Base-by-base conservation (phyloP, 768 basidiomycete species). In the Lactarius sanguifluus region DNA sequence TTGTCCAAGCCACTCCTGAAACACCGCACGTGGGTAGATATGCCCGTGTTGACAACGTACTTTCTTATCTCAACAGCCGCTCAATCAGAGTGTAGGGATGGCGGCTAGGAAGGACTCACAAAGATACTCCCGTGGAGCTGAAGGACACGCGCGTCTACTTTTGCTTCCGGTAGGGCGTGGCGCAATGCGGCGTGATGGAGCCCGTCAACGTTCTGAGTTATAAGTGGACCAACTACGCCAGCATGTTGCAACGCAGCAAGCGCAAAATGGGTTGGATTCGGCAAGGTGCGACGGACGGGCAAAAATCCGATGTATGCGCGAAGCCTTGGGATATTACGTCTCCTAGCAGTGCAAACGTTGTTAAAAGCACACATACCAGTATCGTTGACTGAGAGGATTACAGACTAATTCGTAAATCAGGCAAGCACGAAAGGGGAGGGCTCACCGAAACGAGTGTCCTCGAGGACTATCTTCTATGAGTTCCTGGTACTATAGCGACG, bases 151-250 rank as follows among this genome's bases (percentile, higher is more conserved):
- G 75, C 61, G 69, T 77, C 58, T 75, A 77, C 73, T 25, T 70
- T 73, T n/a, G 72, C 73, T 61, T 74, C 77, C 67, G 73, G 77
- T 77, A 76, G 78, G 66, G 83, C 81, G 73, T 77, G 76, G 41
- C 76, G 64, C 23, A 91, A 76, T 9, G 93, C 91, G 77, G 92
- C 93, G 60, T 87, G 87, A 73, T 98, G 96, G 7, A 98, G 84
- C 2, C 94, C 95, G 72, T 98, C 96, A n/a, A 98, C 96, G 70
- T 92, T 92, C 81, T 89, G 90, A 0, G 96, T 98, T 68, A 98
- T 86, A 38, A 95, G 75, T 32, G 79, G 78, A 25, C 82, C 76
- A 23, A 91, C 79, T 61, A 86, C 76, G 3, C 82, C 83, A 10
- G 89, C 77, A 69, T 92, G 80, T 72, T 92, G 89, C 57, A 97